Conservation (phyloP, 305 asterid species). For the Withania somnifera region DNA sequence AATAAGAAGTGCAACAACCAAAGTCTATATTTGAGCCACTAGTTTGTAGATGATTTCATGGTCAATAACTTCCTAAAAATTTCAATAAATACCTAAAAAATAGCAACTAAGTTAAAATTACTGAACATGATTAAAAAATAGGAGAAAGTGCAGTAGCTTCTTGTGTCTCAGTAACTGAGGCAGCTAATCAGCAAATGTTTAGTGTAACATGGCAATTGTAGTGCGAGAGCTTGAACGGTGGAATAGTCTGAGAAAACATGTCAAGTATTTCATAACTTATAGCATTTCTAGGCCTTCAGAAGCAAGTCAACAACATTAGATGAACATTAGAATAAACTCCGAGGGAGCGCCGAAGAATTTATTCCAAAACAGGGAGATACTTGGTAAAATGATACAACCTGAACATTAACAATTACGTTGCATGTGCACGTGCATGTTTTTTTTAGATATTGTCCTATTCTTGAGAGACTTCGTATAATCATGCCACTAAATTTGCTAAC, state of each 20-base stretch:
- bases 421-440: not conserved
- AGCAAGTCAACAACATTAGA: not conserved
- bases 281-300: not conserved
- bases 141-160: no score
- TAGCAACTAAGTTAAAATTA: no score
- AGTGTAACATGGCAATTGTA: not conserved
- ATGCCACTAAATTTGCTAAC: not conserved
- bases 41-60: no score
- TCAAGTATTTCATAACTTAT: not conserved
- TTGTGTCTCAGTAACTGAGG: no score
- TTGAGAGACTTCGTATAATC: not conserved
- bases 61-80: no score
- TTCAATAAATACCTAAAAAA: no score
- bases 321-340: not conserved
- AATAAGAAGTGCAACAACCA: no score
- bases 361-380: not conserved
- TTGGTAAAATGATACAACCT: not conserved
- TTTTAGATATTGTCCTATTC: not conserved
- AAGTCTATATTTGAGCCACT: no score
- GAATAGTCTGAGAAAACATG: not conserved
- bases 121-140: no score
- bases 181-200: no score
- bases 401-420: not conserved
- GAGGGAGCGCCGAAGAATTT: not conserved
- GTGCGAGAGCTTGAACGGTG: not conserved